Evolutionary conservation across 345 rosid genomes (phyloP).

Genomic region (Carallia brachiata): DNA sequence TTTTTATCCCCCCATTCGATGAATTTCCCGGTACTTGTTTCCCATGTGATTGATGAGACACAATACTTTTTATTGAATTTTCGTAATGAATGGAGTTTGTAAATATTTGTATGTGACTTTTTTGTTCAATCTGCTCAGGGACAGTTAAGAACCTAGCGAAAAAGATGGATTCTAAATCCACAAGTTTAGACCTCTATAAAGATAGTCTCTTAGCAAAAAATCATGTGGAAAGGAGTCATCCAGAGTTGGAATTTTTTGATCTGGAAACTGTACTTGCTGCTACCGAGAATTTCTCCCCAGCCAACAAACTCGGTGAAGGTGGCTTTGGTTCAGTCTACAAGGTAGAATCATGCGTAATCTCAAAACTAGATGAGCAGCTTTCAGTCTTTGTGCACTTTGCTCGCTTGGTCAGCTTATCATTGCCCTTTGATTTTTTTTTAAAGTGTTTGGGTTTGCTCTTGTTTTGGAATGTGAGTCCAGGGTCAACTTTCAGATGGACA

Average conservation of each 20-base stretch:
- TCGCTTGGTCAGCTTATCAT: neutral
- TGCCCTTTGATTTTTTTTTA: neutral
- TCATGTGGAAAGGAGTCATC: too few relatives aligned
- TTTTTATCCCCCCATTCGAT: neutral
- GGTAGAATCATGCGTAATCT: slow-evolving; percentile 15
- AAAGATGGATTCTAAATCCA: neutral
- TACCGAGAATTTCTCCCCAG: slow-evolving; percentile 24
- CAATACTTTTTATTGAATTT: too few relatives aligned
- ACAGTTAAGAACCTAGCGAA: slow-evolving; percentile 11
- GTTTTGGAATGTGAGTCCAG: neutral
- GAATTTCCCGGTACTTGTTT: neutral
- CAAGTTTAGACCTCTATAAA: too few relatives aligned
- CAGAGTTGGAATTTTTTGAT: too few relatives aligned
- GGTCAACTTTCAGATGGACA: slow-evolving; percentile 34
- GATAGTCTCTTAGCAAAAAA: too few relatives aligned
- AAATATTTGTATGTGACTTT: neutral
- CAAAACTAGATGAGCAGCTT: neutral
- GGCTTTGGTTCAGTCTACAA: slow-evolving; percentile 48
- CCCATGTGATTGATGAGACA: neutral
- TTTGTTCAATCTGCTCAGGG: neutral
- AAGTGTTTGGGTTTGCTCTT: neutral
- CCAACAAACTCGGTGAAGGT: slow-evolving; percentile 39
- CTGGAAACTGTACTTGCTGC: slow-evolving; percentile 19
- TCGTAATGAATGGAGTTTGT: neutral
- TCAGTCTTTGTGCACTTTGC: neutral